Percentiles rank a stretch among this genome's conserved stretches.
phyloP scores from a whole-genome alignment of 2,329 filamentous ascomycete genomes.

The Lasiodiplodia citricola region DNA sequence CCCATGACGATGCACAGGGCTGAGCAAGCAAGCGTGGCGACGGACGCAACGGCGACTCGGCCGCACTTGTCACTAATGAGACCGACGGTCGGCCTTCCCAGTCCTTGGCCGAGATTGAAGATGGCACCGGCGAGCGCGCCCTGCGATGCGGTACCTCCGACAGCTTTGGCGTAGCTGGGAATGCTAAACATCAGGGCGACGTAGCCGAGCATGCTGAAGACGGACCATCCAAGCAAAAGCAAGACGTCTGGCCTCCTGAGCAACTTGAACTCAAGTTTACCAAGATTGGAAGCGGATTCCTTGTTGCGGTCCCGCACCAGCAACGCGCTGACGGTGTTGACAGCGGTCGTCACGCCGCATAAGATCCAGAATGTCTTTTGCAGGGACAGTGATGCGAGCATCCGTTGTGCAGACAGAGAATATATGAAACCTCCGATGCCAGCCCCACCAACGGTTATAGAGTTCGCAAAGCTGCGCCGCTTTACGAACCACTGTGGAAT shows the following conservation, averaged over 20 bases:
- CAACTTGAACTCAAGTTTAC: slow-evolving; percentile 38
- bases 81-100: slow-evolving; percentile 51
- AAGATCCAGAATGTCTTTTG: slow-evolving; percentile 39
- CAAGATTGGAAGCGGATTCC: slow-evolving; percentile 37
- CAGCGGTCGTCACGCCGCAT: slow-evolving; percentile 35
- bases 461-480: slow-evolving; percentile 42
- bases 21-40: slow-evolving; percentile 41
- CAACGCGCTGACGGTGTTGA: slow-evolving; percentile 31
- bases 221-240: slow-evolving; percentile 45
- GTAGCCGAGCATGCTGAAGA: slow-evolving; percentile 52
- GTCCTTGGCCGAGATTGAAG: slow-evolving; percentile 53
- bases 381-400: slow-evolving; percentile 38
- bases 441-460: slow-evolving; percentile 41
- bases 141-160: slow-evolving; percentile 45
- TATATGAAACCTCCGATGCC: slow-evolving; percentile 41
- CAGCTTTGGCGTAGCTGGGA: slow-evolving; percentile 49
- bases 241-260: slow-evolving; percentile 39
- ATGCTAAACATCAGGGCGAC: slow-evolving; percentile 50
- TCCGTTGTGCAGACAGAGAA: slow-evolving; percentile 36
- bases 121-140: slow-evolving; percentile 46
- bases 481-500: slow-evolving; percentile 46
- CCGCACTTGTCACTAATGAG: slow-evolving; percentile 49
- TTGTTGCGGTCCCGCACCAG: slow-evolving; percentile 35
- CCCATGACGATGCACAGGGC: slow-evolving; percentile 48
- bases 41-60: slow-evolving; percentile 44